Base-by-base conservation (phyloP, 1,139 yeast species). In the Yamadazyma conglobata region DNA sequence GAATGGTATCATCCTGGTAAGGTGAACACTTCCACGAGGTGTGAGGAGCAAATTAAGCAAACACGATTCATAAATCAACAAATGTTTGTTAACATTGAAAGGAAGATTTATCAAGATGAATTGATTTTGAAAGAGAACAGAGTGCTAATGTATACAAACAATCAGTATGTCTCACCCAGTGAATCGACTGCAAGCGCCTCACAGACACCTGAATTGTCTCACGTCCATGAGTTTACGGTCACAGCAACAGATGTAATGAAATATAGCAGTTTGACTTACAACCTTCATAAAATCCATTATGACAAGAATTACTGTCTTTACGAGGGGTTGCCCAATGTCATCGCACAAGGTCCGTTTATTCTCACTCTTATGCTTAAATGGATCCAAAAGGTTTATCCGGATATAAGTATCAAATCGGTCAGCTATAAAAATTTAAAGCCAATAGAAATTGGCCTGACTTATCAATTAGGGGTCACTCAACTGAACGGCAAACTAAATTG, bases 271-370 rank as follows among this genome's bases (percentile, higher is more conserved):
- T 55, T 89, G 34, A 79, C 93, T 0, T 77, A 77, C 57, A 91
- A 91, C 50, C 67, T 91, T 5, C 98, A 91, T 53, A 70, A 73
- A 35, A 85, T 91, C 25, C 98, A 91, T 53, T 77, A 77, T 50
- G 85, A 85, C 47, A 55, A 56, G 2, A 45, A 44, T 1, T 85
- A 85, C 48, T 67, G 84, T 15, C 33, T 51, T 0, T 47, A 49
- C 2, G 97, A 91, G 47, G 69, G 73, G 0, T 72, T 86, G 29
- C 77, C 80, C 0, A 65, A 65, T 22, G 51, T 79, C 1, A 59
- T 91, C 0, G 81, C 83, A 0, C 96, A 85, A 26, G 98, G 96
- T 0, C 96, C 97, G 0, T 61, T 88, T 30, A 62, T 82, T 40
- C 72, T 84, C 1, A 77, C 83, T 3, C 42, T 84, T 25, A 42